Conservation (phyloP, 129 eudicot genomes). For the Daucus carota region DNA sequence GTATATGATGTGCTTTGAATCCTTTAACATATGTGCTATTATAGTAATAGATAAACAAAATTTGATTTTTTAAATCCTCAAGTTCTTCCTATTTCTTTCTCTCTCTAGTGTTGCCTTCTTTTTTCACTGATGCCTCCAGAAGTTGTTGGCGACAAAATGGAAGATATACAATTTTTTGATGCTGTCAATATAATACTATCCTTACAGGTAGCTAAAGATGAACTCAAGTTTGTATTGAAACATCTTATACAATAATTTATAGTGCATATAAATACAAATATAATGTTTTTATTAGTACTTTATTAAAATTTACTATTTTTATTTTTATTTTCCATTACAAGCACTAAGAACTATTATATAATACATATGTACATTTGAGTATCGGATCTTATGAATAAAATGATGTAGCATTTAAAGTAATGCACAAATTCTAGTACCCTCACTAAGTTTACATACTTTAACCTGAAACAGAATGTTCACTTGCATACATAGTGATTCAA, state of each 20-base stretch:
- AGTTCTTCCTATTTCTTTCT: background rate
- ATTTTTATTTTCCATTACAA: background rate
- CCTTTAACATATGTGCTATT: background rate
- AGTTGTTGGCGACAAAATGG: slow-evolving; percentile 33
- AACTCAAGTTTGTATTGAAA: background rate
- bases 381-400: background rate
- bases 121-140: slow-evolving; percentile 36
- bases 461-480: no score
- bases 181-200: slow-evolving; percentile 30
- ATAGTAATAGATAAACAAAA: background rate
- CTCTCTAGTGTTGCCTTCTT: slow-evolving; percentile 29
- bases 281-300: background rate
- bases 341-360: background rate
- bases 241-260: background rate
- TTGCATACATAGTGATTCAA: no score
- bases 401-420: background rate
- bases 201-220: slow-evolving; percentile 26
- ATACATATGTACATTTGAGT: background rate
- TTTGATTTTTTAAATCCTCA: background rate
- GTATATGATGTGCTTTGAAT: slow-evolving; percentile 12
- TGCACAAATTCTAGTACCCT: background rate
- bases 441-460: background rate
- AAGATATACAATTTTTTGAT: slow-evolving; percentile 19
- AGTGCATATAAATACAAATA: background rate
- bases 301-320: background rate